Conservation (phyloP, 2,329 filamentous ascomycete genomes). For the Fonsecaea pedrosoi region DNA sequence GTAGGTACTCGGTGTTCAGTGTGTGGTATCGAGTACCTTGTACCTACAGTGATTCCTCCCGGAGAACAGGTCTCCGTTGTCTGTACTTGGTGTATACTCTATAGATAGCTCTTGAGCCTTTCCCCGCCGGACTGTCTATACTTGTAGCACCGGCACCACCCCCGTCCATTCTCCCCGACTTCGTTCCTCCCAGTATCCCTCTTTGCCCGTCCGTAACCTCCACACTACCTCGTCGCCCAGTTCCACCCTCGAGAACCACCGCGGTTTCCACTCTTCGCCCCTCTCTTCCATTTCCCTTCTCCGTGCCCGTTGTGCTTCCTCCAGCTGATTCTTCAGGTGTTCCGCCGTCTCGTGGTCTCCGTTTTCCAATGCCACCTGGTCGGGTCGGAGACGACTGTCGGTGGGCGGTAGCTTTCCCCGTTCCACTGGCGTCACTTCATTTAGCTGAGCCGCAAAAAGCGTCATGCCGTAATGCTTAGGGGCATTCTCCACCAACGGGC, state of each 20-base stretch:
- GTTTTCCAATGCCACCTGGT: constrained; percentile 83
- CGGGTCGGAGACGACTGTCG: constrained; percentile 81
- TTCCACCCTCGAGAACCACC: constrained; percentile 82
- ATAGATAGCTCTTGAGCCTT: not conserved
- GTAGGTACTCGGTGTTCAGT: not conserved
- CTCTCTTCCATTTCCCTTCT: constrained; percentile 76
- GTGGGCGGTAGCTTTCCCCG: constrained; percentile 76
- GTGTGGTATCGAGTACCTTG: not conserved
- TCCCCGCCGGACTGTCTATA: constrained; percentile 20
- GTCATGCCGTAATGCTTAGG: constrained; percentile 86
- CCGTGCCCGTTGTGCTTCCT: constrained; percentile 81
- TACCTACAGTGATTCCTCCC: too few relatives aligned
- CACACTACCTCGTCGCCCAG: constrained; percentile 65
- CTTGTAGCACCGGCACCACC: constrained; percentile 62
- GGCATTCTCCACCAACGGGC: constrained; percentile 78
- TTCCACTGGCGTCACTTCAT: constrained; percentile 85
- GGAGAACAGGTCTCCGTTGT: not conserved
- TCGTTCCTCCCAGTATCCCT: constrained; percentile 93
- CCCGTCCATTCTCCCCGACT: constrained; percentile 69
- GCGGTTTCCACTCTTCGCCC: constrained; percentile 74
- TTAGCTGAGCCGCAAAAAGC: constrained; percentile 81
- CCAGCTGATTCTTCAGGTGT: constrained; percentile 78
- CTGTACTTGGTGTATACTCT: not conserved
- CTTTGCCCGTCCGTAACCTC: constrained; percentile 78
- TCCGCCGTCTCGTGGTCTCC: constrained; percentile 85